Base-by-base conservation (phyloP, 2,329 filamentous ascomycete species). In the Myriosclerotinia duriaeana region DNA sequence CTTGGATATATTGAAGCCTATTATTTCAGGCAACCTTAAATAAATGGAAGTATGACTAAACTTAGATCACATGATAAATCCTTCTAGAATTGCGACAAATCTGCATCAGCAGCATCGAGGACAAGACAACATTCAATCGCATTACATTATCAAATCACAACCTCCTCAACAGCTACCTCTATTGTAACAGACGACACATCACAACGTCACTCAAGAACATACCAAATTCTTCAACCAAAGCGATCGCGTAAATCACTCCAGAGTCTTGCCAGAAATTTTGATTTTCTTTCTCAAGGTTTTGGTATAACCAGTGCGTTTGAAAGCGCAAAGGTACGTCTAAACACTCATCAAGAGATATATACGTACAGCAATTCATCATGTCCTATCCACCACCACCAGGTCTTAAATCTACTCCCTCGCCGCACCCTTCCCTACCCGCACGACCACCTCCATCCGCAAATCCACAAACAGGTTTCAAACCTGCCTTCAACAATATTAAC, bases 371-470 rank as follows among this genome's bases (percentile, higher is more conserved):
- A 74, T 87, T 87, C 85, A 88, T 87, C 85, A 94, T 94, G 91
- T 89, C 90, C 80, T 92, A 92, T 85, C 89, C 90, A 80, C 89
- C 89, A 77, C 89, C 90, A 89, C 89, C 91, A 92, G 90, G 90
- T 86, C 81, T 86, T 78, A 77, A 69, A 77, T 73, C 78, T 75
- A 73, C 80, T 74, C 71, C 77, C 68, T 71, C 78, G 72, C 74
- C 79, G 44, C 80, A 85, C 74, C 84, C 86, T 54, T 91, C 89
- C 72, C 89, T 96, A 50, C 92, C 92, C 71, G 87, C 91, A 70
- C 89, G 90, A 73, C 92, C 91, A 69, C 91, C 91, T 53, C 85
- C 87, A 63, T 82, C 87, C 59, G 50, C 66, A 34, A 53, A 69
- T 63, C 58, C 65, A 44, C 55, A 72, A n/a, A 64, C 72, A 11